Evolutionary conservation across 768 basidiomycete genomes (phyloP), one percentile per base, ranked within the genome.

Genomic region (Auriculariales sp.): DNA sequence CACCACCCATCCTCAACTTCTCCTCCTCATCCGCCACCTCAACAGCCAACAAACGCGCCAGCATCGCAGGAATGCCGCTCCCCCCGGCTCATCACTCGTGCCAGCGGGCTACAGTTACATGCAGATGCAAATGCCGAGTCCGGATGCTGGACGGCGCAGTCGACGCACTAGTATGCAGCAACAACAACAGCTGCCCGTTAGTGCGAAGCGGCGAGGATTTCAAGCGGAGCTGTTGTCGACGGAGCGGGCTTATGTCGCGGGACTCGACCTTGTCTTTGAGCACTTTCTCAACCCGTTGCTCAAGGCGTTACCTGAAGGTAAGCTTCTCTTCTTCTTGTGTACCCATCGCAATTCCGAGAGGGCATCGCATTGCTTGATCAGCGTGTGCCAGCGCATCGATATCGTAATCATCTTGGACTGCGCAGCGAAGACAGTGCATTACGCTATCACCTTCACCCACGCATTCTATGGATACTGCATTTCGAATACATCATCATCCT

Each of bases 221-320:
- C 70, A 89, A n/a, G 70, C 76, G 36, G 89, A 92, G 60, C 82
- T 92, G 54, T 79, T 77, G 55, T 78, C 83, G 50, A 90, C 88
- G 0, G 89, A 92, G 65, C 77, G 71, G 57, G 74, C 79, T 0
- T 92, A 92, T 56, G 74, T 90, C 28, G 76, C 81, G 56, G 89
- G 88, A 7, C 71, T 92, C 34, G 85, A 90, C 53, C 69, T 91
- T 46, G 77, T 92, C 47, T 84, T 91, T 65, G 75, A 91, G 87
- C 81, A 88, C 60, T 92, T 92, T 58, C 71, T 92, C 28, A 74
- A 75, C 9, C 89, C 88, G 2, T 79, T 92, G 51, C 79, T 91
- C 54, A 68, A 68, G 17, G 82, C 89, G 4, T 66, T 90, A 54
- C n/a, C n/a, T n/a, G n/a, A n/a, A n/a, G n/a, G n/a, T n/a, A n/a